phyloP scores from a whole-genome alignment of 2,329 filamentous ascomycete species.

The Diaporthe helianthi region DNA sequence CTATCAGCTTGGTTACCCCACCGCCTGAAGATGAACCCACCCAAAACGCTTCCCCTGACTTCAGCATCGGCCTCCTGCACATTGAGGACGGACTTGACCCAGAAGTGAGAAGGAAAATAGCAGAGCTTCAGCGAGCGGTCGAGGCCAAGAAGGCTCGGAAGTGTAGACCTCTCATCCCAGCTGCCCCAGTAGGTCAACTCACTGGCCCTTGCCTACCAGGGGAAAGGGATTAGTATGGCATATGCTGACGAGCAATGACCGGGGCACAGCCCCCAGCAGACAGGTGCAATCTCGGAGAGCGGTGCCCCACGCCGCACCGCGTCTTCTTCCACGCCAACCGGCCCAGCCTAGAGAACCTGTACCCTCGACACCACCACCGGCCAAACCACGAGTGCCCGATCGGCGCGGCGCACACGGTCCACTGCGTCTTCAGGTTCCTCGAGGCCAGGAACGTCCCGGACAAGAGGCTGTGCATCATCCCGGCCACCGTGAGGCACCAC shows the following conservation, averaged over 20 bases:
- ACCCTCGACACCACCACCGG: constrained; percentile 28
- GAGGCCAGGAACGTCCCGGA: background rate
- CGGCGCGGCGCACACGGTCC: constrained; percentile 26
- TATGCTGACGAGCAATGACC: background rate
- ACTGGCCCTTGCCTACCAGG: background rate
- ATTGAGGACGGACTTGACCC: constrained; percentile 29
- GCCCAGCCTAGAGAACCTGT: constrained; percentile 19
- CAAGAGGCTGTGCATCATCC: constrained; percentile 24
- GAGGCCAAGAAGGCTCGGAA: constrained; percentile 13
- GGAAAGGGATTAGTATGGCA: background rate
- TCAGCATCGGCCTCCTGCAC: background rate
- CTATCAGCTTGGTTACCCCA: background rate
- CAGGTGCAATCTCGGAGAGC: constrained; percentile 23
- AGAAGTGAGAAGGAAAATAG: background rate
- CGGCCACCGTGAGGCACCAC: constrained; percentile 22
- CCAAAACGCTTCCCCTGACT: background rate
- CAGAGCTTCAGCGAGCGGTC: constrained; percentile 16
- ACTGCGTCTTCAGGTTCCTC: constrained; percentile 29
- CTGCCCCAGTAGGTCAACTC: constrained; percentile 1
- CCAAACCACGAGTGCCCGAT: constrained; percentile 24
- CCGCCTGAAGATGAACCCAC: background rate
- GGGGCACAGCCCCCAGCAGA: background rate
- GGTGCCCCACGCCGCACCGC: constrained; percentile 27
- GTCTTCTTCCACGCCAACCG: constrained; percentile 27
- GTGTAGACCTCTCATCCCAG: background rate